Base-by-base conservation (phyloP, 2,329 filamentous ascomycete genomes). In the Parafenestella ontariensis region DNA sequence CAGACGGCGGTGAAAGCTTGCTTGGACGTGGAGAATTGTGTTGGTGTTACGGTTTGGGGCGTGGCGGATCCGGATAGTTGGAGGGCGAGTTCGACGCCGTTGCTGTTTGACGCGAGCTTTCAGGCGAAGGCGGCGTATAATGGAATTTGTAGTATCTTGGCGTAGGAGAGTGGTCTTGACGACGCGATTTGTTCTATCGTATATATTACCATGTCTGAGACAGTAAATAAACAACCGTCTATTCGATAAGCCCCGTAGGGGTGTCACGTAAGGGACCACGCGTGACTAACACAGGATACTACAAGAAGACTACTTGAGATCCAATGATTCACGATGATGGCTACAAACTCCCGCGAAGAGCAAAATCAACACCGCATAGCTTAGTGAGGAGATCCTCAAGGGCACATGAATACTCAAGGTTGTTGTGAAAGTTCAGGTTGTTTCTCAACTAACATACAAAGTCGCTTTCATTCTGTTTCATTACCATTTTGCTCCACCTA, bases 1-100 rank as follows among this genome's bases (percentile, higher is more conserved):
- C 73, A 81, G n/a, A 80, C 82, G 37, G 78, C 70, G 31, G 60
- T 72, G 8, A 80, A 83, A 43, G 87, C 83, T 6, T 90, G 88
- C 64, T 69, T 88, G 28, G 75, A 80, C 18, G 76, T 86, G 43
- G 54, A 77, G 6, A 84, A 86, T 69, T 90, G 87, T 67, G 81
- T 88, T 3, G 86, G 87, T 46, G 83, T 90, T 56, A 89, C 87
- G 0, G 84, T 87, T 36, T 89, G 87, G 80, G 80, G 80, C 23
- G 72, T 82, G 1, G 63, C 72, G 18, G 80, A 82, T 62, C 58
- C 65, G 42, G 72, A 82, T 56, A 73, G 66, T 21, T 82, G 80
- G 79, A 72, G 78, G 39, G 61, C 72, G 4, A 59, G 52, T 18
- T 56, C 49, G 20, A 74, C 41, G 7, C 79, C 79, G 7, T 59